Percentiles rank a stretch among this genome's conserved stretches.
Conservation (phyloP, 1,284 basidiomycete genomes). For the Puccinia horiana region DNA sequence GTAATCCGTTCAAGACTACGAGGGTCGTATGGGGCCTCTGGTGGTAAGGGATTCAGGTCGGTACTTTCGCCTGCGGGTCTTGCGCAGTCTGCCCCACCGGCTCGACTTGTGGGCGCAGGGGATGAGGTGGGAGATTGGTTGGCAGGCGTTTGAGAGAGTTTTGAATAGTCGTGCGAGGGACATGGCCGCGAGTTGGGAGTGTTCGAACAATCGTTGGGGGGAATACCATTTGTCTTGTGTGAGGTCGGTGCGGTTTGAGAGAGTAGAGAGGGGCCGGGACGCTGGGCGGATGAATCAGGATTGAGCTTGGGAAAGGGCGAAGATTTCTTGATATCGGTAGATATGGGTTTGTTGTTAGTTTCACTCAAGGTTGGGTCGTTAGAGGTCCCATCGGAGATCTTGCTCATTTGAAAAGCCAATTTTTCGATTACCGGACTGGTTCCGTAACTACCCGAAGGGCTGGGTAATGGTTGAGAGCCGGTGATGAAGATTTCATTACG, state of each 20-base stretch:
- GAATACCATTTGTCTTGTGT: slow-evolving; percentile 33
- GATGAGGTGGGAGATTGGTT: slow-evolving; percentile 18
- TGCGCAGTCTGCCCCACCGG: slow-evolving; percentile 18
- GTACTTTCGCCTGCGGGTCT: slow-evolving; percentile 62
- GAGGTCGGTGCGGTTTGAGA: slow-evolving; percentile 71
- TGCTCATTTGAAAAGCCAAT: slow-evolving; percentile 87
- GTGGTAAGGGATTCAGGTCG: slow-evolving; percentile 63
- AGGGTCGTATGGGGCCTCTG: slow-evolving; percentile 65
- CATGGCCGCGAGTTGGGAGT: slow-evolving; percentile 50
- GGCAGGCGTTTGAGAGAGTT: slow-evolving; percentile 54
- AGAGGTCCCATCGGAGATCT: slow-evolving; percentile 58
- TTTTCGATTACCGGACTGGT: slow-evolving; percentile 82
- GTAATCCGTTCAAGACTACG: slow-evolving; percentile 78
- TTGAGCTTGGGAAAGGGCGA: slow-evolving; percentile 12
- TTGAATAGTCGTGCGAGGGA: slow-evolving; percentile 55
- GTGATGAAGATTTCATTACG: slow-evolving; percentile 76
- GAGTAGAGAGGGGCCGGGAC: slow-evolving; percentile 73
- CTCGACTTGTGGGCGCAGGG: background rate
- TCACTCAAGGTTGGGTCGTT: slow-evolving; percentile 37
- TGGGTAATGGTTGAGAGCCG: slow-evolving; percentile 85
- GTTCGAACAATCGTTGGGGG: slow-evolving; percentile 48
- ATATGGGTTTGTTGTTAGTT: background rate
- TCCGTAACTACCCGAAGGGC: slow-evolving; percentile 63
- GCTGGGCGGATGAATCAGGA: slow-evolving; percentile 50
- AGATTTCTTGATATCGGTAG: background rate